Evolutionary conservation across 495 filamentous ascomycete species (phyloP), one percentile per base, ranked within the genome.

Genomic region (Pyronema domesticum): DNA sequence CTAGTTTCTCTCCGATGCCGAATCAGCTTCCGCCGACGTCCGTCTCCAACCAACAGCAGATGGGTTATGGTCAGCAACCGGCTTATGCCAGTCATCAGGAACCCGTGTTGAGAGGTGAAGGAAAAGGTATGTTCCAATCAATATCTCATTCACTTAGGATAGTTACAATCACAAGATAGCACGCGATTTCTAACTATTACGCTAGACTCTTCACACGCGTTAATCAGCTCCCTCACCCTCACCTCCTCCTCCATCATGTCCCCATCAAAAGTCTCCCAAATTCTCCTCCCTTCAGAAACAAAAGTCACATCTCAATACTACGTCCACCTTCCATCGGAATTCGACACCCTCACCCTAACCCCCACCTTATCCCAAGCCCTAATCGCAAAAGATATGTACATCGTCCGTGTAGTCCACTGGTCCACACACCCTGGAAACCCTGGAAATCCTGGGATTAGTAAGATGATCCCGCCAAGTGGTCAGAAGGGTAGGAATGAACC

Each of bases 141-240:
- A 30, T 30, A 30, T 30, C 23, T 30, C 1, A 30, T 30, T 30
- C 5, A 1, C 23, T 30, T 30, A 30, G 5, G 23, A 30, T 30
- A 30, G 23, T 30, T 30, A 55, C 4, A 35, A 62, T 37, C 50
- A 47, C 7, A 58, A 64, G 7, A 62, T 64, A n/a, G 56, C 63
- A 0, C 57, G 61, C 36, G 61, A 61, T 9, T 64, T 55, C 40
- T 63, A 68, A 52, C 64, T 57, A 47, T 46, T 59, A 18, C 54
- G 56, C n/a, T 50, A 77, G 72, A 68, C 56, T 63, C 66, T 47
- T 62, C 62, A 36, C 76, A 82, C 61, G 79, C 83, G 13, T 69
- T 88, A 40, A 76, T 88, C 53, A 73, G 73, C 30, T 83, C 76
- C 48, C 65, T 88, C 40, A 71, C 75, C 19, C 65, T 94, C n/a